Conservation (phyloP, 2,329 filamentous ascomycete genomes). For the Fusarium coicis region DNA sequence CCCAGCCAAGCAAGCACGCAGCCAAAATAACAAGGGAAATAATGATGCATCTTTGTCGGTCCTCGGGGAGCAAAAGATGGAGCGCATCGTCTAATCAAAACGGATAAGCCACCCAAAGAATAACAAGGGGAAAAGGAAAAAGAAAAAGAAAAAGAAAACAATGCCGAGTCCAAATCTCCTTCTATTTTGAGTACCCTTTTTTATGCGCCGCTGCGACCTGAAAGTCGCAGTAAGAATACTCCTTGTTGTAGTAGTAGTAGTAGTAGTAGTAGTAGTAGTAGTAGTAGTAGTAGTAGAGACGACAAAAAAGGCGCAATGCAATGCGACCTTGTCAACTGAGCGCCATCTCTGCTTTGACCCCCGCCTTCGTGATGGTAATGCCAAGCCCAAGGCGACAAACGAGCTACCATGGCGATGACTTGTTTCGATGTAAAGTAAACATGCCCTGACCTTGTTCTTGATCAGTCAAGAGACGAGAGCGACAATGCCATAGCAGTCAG, state of each 20-base stretch:
- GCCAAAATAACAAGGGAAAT: slow-evolving; percentile 12
- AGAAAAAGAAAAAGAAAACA: neutral
- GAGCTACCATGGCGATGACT: neutral
- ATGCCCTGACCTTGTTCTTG: neutral
- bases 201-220: slow-evolving; percentile 31
- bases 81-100: slow-evolving; percentile 34
- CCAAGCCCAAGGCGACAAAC: neutral
- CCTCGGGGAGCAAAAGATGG: slow-evolving; percentile 23
- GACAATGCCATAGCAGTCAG: neutral
- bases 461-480: neutral
- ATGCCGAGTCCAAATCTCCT: neutral
- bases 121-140: neutral
- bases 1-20: neutral
- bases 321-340: neutral
- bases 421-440: neutral
- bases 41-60: slow-evolving; percentile 32
- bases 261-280: neutral
- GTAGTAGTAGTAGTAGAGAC: neutral
- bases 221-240: slow-evolving; percentile 26
- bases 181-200: neutral
- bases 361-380: neutral
- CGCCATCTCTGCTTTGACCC: slow-evolving; percentile 17
- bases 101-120: slow-evolving; percentile 9
- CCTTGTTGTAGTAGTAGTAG: neutral
- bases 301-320: neutral